Evolutionary conservation across 2,329 filamentous ascomycete genomes (phyloP), one percentile per base, ranked within the genome.

Genomic region (Helminthosporium solani): DNA sequence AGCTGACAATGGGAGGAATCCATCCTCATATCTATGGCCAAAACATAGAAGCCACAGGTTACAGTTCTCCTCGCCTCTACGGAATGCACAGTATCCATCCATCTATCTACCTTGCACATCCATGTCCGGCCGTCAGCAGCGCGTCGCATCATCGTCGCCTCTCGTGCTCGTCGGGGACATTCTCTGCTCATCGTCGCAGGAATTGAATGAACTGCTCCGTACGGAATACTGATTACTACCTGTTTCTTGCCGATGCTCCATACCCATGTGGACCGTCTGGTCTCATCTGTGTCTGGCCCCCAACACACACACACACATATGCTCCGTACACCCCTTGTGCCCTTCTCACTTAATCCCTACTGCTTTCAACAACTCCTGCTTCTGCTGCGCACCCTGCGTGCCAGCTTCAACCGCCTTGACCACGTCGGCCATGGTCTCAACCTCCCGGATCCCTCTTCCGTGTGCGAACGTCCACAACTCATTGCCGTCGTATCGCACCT

Each of bases 361-460:
- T 3, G 65, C 66, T 44, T 63, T 63, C 23, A 70, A 44, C 30
- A 70, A 66, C 33, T 60, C 60, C 2, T 61, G 54, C 42, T 61
- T 67, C 28, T 56, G 55, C 39, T 28, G 41, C 14, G 33, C 40
- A 8, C 44, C 53, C 14, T 44, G 18, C 2, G 41, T 25, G 19
- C 30, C 49, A 14, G 59, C 52, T 3, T 66, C 68, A 16, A 73
- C 47, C 16, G 58, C 62, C 37, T 64, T 67, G 3, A 75, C 73
- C 3, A 75, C 60, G 25, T 75, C 73, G 6, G 64, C 67, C 73
- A 76, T 75, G 0, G 57, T 68, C 52, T 75, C 73, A 7, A 74
- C 67, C 57, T 76, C 74, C 25, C 53, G 60, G 7, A 76, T 66
- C 0, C 68, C 71, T 2, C 30, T 42, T 1, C 72, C 70, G 50